Evolutionary conservation across 306 rosid species (phyloP).

Genomic region (Prunus armeniaca): DNA sequence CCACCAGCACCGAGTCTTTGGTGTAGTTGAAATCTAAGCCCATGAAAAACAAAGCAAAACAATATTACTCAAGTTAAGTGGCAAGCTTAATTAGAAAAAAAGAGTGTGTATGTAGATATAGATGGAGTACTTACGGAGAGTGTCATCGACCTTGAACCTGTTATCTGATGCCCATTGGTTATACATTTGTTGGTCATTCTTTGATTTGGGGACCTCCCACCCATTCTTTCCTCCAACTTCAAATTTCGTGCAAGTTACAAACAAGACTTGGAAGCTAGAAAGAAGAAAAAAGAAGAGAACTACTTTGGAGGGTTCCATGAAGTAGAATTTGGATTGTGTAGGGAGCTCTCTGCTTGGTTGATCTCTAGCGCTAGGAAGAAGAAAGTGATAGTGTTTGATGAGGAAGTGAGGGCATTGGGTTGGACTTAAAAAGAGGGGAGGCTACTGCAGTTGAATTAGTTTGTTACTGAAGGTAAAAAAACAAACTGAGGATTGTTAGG

Average conservation of each 20-base stretch:
- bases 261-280: constrained; percentile 11
- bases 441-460: neutral
- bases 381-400: neutral
- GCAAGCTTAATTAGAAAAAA: neutral
- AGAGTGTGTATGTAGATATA: no score
- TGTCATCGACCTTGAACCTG: constrained; percentile 64
- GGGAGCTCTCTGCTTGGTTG: constrained; percentile 30
- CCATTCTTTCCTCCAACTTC: constrained; percentile 58
- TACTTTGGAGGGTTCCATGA: constrained; percentile 22
- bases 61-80: neutral
- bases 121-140: constrained; percentile 52
- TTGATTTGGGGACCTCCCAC: constrained; percentile 61
- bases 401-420: neutral
- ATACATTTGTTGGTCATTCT: constrained; percentile 32
- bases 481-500: constrained; percentile 37
- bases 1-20: constrained; percentile 72
- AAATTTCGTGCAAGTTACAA: constrained; percentile 39
- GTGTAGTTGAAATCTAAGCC: constrained; percentile 53
- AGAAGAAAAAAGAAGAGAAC: constrained; percentile 32
- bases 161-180: constrained; percentile 74
- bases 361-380: neutral
- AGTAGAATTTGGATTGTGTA: constrained; percentile 24
- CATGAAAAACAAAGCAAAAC: constrained; percentile 4
- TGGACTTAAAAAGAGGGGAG: constrained; percentile 31
- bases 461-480: constrained; percentile 13